Conservation (phyloP, 257 asterid genomes). For the Cinchona pubescens region DNA sequence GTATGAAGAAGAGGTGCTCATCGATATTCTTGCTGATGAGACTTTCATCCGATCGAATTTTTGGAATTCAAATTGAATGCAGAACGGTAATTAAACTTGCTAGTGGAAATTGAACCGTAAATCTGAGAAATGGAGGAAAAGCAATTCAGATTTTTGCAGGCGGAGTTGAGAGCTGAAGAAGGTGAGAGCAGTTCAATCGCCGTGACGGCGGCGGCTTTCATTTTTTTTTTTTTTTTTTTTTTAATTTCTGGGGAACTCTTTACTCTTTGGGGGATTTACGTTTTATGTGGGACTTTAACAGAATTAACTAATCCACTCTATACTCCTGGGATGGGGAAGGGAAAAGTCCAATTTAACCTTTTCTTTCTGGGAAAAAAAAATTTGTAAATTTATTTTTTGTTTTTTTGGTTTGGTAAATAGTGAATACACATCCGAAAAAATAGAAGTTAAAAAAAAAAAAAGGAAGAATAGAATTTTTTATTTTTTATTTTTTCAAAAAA, state of each 20-base stretch:
- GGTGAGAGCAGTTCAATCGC: slow-evolving; percentile 13
- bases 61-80: slow-evolving; percentile 8
- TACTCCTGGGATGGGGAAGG: no score
- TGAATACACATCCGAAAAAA: no score
- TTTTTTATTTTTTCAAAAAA: no score
- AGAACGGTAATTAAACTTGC: background rate
- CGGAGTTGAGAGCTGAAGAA: slow-evolving; percentile 4
- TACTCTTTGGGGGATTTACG: background rate
- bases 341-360: no score
- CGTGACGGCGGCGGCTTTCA: slow-evolving; percentile 12
- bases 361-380: no score
- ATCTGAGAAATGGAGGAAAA: slow-evolving; percentile 6
- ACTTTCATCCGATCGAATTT: slow-evolving; percentile 23
- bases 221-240: background rate
- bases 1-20: slow-evolving; percentile 24
- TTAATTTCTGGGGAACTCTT: no score
- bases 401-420: no score
- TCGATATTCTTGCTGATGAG: slow-evolving; percentile 35
- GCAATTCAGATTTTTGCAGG: slow-evolving; percentile 1
- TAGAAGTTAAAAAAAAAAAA: no score
- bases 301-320: background rate
- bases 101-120: background rate
- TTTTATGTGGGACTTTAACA: background rate
- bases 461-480: no score
- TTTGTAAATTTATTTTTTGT: no score